These are phyloP conservation scores for Botrytis squamosa DNA, from an alignment of 2,329 filamentous ascomycete genomes.

Conservation along the genomic window DNA sequence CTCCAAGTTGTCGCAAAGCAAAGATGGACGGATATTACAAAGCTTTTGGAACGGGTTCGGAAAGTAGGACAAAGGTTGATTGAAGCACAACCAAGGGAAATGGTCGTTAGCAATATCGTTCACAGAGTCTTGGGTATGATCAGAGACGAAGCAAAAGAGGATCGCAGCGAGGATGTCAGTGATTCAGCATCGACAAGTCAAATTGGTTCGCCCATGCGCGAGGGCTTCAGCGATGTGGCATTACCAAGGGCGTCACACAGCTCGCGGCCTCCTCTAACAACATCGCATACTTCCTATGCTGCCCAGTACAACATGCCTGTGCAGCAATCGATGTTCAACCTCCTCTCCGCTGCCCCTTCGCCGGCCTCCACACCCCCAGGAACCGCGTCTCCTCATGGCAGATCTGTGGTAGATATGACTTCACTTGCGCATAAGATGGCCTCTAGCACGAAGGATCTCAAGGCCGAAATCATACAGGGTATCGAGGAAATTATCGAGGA, in stretches of 20 bases:
- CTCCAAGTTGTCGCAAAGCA: constrained; percentile 81
- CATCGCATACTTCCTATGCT: constrained; percentile 63
- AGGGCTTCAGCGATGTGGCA: constrained; percentile 26
- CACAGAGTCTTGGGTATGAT: constrained; percentile 87
- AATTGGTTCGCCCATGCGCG: constrained; percentile 33
- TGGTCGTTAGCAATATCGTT: constrained; percentile 92
- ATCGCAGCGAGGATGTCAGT: constrained; percentile 57
- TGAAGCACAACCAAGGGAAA: constrained; percentile 82
- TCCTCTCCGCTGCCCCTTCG: constrained; percentile 69
- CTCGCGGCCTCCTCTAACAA: constrained; percentile 59
- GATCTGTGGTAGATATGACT: constrained; percentile 30
- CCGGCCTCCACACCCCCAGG: constrained; percentile 54
- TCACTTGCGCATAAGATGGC: constrained; percentile 36
- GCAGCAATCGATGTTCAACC: constrained; percentile 77
- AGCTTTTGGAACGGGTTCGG: constrained; percentile 77
- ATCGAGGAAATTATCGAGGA: constrained; percentile 97
- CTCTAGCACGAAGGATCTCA: constrained; percentile 61
- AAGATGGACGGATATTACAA: constrained; percentile 73
- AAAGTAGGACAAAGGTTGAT: constrained; percentile 72
- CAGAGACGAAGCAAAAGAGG: constrained; percentile 83
- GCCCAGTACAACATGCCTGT: constrained; percentile 51
- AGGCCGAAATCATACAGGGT: constrained; percentile 87
- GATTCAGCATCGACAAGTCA: constrained; percentile 38
- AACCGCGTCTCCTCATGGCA: constrained; percentile 48
- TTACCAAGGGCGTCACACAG: constrained; percentile 23